A percentile compares a stretch with the other conserved stretches of the same genome.
Conservation (phyloP, 78 protist genomes). For the Carpediemonas membranifera region DNA sequence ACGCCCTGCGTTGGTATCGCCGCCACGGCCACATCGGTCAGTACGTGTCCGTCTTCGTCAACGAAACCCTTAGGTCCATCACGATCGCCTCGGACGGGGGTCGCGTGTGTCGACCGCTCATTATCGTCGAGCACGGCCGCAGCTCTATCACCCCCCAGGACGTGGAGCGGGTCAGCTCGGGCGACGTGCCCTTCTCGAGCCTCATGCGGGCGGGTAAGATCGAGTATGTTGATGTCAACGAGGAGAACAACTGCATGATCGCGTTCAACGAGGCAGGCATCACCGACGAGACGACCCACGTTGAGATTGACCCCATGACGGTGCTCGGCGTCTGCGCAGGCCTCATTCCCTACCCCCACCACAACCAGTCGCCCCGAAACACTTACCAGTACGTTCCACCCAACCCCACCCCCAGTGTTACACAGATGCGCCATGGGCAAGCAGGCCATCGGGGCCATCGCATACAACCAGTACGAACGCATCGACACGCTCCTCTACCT, state of each 20-base stretch:
- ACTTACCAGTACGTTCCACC: conserved; percentile 97
- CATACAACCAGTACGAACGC: conserved; percentile 83
- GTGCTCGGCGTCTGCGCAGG: conserved; percentile 88
- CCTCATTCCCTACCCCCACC: conserved; percentile 93
- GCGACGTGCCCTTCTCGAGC: conserved; percentile 49
- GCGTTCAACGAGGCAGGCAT: conserved; percentile 53
- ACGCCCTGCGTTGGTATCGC: conserved; percentile 14
- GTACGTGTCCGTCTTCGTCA: conserved; percentile 67
- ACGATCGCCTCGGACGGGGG: conserved; percentile 92
- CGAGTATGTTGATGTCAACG: conserved; percentile 92
- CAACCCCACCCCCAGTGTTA: too few relatives aligned
- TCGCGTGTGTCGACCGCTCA: conserved; percentile 89
- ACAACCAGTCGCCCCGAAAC: conserved; percentile 99
- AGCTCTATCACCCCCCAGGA: conserved; percentile 47
- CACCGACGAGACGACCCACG: conserved; percentile 72
- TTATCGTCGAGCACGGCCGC: conserved; percentile 79
- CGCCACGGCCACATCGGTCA: conserved; percentile 27
- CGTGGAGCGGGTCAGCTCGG: conserved; percentile 52
- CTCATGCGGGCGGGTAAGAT: conserved; percentile 58
- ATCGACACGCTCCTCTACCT: conserved; percentile 81
- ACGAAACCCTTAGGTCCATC: conserved; percentile 45
- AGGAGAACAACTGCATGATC: conserved; percentile 69
- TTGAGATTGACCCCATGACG: conserved; percentile 95
- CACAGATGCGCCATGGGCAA: conserved; percentile 99
- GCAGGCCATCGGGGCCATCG: conserved; percentile 97